Percentiles rank a stretch among this genome's conserved stretches.
phyloP scores from a whole-genome alignment of 805 yeast species.

The Hanseniaspora osmophila region DNA sequence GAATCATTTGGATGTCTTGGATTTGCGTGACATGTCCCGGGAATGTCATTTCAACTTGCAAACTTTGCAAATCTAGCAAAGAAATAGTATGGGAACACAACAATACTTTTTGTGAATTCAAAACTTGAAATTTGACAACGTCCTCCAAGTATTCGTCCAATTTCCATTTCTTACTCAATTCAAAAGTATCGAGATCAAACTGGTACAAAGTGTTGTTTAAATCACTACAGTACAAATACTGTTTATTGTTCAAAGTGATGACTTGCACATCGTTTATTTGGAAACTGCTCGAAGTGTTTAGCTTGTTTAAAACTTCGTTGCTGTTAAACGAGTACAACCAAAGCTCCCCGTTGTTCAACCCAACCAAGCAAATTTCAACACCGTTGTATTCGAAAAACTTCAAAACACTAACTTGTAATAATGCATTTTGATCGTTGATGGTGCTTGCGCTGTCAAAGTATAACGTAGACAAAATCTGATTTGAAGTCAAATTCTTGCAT shows the following conservation, averaged over 20 bases:
- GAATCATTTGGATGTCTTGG: conserved; percentile 11
- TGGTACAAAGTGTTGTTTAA: conserved; percentile 41
- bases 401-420: conserved; percentile 16
- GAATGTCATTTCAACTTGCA: conserved; percentile 33
- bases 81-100: conserved; percentile 56
- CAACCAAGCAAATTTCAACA: conserved; percentile 39
- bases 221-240: conserved; percentile 44
- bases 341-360: conserved; percentile 50
- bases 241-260: conserved; percentile 20
- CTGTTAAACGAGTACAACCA: conserved; percentile 55
- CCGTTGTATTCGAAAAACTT: conserved; percentile 20
- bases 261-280: conserved; percentile 36
- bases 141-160: conserved; percentile 3
- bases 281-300: conserved; percentile 32
- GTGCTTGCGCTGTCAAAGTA: conserved; percentile 10
- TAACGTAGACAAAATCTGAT: conserved; percentile 8
- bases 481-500: conserved; percentile 44
- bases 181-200: conserved; percentile 42
- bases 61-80: conserved; percentile 31
- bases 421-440: conserved; percentile 7
- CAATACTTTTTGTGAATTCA: conserved; percentile 24
- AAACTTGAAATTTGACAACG: neutral
- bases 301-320: conserved; percentile 39
- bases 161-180: neutral
- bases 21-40: conserved; percentile 73